These are phyloP conservation scores for Favolaschia claudopus DNA, from an alignment of 768 basidiomycete species.

Conservation along the genomic window DNA sequence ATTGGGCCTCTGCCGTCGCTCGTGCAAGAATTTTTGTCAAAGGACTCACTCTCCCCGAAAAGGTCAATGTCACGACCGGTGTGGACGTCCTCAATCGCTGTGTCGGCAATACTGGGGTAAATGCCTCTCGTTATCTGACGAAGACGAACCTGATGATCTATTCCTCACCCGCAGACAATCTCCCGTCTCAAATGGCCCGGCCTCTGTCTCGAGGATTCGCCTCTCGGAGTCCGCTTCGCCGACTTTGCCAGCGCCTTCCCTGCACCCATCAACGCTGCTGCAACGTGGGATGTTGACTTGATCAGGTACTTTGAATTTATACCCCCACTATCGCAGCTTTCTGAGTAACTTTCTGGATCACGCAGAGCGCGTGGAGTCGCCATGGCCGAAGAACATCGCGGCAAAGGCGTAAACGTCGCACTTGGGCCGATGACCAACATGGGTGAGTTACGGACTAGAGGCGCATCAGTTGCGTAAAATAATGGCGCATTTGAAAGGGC, in stretches of 20 bases:
- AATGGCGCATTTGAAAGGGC: slow-evolving; percentile 1
- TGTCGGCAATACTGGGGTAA: slow-evolving; percentile 21
- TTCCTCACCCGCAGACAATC: slow-evolving; percentile 33
- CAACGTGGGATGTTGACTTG: slow-evolving; percentile 52
- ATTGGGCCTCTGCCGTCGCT: slow-evolving; percentile 1
- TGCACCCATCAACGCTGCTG: slow-evolving; percentile 63
- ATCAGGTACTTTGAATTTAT: neutral
- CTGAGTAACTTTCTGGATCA: slow-evolving; percentile 63
- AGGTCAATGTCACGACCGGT: slow-evolving; percentile 38
- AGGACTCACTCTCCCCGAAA: slow-evolving; percentile 34
- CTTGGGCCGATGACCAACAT: slow-evolving; percentile 37
- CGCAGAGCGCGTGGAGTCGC: slow-evolving; percentile 59
- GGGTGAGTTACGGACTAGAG: slow-evolving; percentile 18
- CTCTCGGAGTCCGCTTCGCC: slow-evolving; percentile 63
- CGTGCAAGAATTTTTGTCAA: slow-evolving; percentile 10
- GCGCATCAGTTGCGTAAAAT: too few species aligned
- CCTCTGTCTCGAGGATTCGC: slow-evolving; percentile 50
- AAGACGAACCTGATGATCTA: slow-evolving; percentile 3
- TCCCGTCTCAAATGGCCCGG: slow-evolving; percentile 31
- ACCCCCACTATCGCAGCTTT: slow-evolving; percentile 25
- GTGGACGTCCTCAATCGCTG: slow-evolving; percentile 30
- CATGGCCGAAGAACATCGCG: slow-evolving; percentile 68
- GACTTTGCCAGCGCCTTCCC: slow-evolving; percentile 66
- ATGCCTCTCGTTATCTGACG: slow-evolving; percentile 19
- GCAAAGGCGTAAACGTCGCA: slow-evolving; percentile 52